Evolutionary conservation across 1,284 basidiomycete genomes (phyloP), one percentile per base, ranked within the genome.

Genomic region (Clitocybe nebularis): DNA sequence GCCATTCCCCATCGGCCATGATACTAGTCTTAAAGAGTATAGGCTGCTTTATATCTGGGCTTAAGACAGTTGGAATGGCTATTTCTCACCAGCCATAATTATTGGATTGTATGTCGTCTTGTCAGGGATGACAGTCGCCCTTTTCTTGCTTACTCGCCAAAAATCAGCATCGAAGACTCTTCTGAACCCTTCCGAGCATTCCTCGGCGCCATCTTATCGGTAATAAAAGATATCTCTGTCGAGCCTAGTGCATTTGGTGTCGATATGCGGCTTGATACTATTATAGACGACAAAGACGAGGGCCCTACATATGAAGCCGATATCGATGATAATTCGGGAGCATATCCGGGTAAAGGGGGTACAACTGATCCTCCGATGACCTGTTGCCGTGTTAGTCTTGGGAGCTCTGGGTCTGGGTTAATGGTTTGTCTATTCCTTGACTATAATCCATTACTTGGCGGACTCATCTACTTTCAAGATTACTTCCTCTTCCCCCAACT

Each of bases 121-220:
- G 39, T 40, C 38, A 50, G 13, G 41, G 39, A 42, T 22, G 30
- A 43, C 20, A 4, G 45, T 10, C 16, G 42, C 28, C 32, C 39
- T 22, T 43, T 41, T 11, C n/a, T 40, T 9, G 38, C 17, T 4
- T 40, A 40, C n/a, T 40, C 38, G 4, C 38, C 38, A 9, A 22
- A n/a, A 14, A 40, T 40, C 38, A 9, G 8, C 22, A 39, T 39
- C 5, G 22, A 9, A 9, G 16, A 47, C 22, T 49, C 48, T 8
- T 49, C 48, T 13, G 41, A 11, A 22, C 48, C 48, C 36, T 47
- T 49, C 33, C 42, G 39, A 47, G 45, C 48, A 17, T 42, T 49
- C 28, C 32, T 49, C 22, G 44, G 38, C 16, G 48, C 34, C 37
- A 47, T 49, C 32, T 42, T 49, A 24, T 49, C 48, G 16, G 41